Percentiles rank a stretch among this genome's conserved stretches.
Evolutionary conservation across 192 early-diverging fungal genomes (phyloP).

Genomic region (Umbelopsis isabellina): DNA sequence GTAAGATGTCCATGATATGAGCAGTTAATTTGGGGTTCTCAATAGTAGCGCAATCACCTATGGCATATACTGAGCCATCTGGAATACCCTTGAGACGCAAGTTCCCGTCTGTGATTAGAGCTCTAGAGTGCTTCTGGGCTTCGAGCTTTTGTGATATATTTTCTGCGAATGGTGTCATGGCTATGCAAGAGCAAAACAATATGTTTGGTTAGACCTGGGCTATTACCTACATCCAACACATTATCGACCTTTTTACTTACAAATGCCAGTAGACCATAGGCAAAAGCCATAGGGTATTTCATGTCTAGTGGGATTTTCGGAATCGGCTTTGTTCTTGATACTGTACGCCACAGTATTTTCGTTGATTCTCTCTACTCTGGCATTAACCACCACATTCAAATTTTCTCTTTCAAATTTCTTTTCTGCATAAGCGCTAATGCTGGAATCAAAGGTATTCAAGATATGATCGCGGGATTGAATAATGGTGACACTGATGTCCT

Average conservation of each 20-base stretch:
- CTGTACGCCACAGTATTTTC: slow-evolving; percentile 57
- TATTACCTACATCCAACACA: not conserved
- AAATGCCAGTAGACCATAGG: slow-evolving; percentile 62
- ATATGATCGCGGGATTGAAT: slow-evolving; percentile 75
- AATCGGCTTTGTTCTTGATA: slow-evolving; percentile 43
- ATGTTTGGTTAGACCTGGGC: not conserved
- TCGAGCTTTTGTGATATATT: slow-evolving; percentile 49
- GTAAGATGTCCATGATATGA: slow-evolving; percentile 48
- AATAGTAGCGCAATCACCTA: slow-evolving; percentile 78
- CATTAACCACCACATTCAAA: slow-evolving; percentile 69
- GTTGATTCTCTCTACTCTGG: slow-evolving; percentile 65
- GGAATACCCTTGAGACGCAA: slow-evolving; percentile 60
- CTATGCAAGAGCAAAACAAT: slow-evolving; percentile 18
- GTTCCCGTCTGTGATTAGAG: slow-evolving; percentile 59
- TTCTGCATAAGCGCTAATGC: slow-evolving; percentile 70
- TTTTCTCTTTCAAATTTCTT: slow-evolving; percentile 63
- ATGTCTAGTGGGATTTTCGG: slow-evolving; percentile 27
- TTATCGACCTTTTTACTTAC: slow-evolving; percentile 25
- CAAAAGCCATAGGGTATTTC: slow-evolving; percentile 52
- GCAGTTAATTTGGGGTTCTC: slow-evolving; percentile 63
- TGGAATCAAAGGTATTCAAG: slow-evolving; percentile 70
- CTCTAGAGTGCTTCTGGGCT: slow-evolving; percentile 60
- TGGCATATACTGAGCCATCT: slow-evolving; percentile 61
- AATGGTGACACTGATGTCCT: slow-evolving; percentile 60
- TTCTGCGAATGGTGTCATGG: slow-evolving; percentile 60